A percentile compares a stretch with the other conserved stretches of the same genome.
Evolutionary conservation across 2,329 filamentous ascomycete species (phyloP).

Genomic region (Venturia asperata): DNA sequence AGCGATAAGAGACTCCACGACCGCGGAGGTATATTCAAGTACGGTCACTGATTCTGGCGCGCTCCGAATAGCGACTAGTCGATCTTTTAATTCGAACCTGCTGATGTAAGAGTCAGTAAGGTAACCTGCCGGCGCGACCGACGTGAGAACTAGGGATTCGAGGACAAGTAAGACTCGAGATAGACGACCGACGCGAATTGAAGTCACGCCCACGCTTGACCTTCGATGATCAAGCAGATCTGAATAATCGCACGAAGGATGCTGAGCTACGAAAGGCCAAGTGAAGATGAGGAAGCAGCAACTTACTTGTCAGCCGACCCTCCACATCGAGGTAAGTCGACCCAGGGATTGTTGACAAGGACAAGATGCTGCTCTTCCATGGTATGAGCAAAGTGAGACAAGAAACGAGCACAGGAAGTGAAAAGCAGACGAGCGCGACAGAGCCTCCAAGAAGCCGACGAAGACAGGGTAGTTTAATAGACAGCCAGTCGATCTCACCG

Average conservation of each 20-base stretch:
- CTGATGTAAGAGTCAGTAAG: neutral
- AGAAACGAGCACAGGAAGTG: neutral
- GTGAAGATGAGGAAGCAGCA: neutral
- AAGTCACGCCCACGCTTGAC: neutral
- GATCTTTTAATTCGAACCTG: constrained; percentile 3
- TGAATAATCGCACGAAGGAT: neutral
- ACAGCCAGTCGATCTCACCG: neutral
- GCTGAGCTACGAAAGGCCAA: neutral
- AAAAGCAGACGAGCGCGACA: neutral
- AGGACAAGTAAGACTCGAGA: neutral
- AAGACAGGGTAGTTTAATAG: neutral
- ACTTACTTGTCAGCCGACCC: neutral
- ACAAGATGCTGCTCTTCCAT: neutral
- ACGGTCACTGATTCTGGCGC: constrained; percentile 8
- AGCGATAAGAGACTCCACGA: constrained; percentile 6
- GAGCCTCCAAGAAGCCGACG: neutral
- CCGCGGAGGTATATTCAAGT: neutral
- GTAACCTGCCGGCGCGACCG: neutral
- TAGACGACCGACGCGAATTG: neutral
- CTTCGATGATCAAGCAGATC: neutral
- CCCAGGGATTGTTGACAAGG: neutral
- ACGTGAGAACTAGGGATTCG: neutral
- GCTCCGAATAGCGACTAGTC: constrained; percentile 9
- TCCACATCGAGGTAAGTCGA: neutral
- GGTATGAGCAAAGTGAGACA: neutral